Evolutionary conservation across 768 basidiomycete genomes (phyloP).

Genomic region (Gloeophyllum trabeum): DNA sequence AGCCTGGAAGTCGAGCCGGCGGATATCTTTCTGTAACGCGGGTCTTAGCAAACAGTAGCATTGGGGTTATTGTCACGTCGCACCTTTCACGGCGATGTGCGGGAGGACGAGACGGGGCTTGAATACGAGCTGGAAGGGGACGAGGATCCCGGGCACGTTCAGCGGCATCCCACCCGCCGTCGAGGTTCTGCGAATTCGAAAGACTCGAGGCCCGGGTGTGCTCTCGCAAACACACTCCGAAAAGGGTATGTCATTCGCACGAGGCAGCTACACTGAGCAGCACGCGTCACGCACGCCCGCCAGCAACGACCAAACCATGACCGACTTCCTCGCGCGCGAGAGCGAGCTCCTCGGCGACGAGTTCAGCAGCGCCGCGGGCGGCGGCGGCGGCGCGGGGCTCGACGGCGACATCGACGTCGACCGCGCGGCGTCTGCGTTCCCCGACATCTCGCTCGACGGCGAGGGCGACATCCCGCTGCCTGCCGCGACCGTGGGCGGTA

Average conservation of each 20-base stretch:
- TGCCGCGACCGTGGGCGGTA: constrained; percentile 13
- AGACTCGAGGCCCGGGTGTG: no score
- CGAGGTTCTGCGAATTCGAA: no score
- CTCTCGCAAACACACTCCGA: no score
- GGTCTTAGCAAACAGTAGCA: constrained; percentile 1
- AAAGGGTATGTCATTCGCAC: neutral
- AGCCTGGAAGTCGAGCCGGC: constrained; percentile 67
- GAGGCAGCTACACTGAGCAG: neutral
- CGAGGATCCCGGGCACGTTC: constrained; percentile 62
- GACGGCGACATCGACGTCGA: constrained; percentile 71
- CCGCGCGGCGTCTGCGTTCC: constrained; percentile 72
- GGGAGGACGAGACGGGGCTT: constrained; percentile 62
- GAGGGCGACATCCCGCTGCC: constrained; percentile 40
- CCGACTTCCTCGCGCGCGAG: constrained; percentile 25
- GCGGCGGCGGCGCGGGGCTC: constrained; percentile 17
- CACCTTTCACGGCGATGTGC: constrained; percentile 57
- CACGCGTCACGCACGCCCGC: neutral
- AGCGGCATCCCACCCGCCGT: no score
- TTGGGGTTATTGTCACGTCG: constrained; percentile 3
- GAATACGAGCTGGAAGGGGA: constrained; percentile 57
- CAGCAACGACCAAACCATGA: constrained; percentile 10
- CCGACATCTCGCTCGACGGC: constrained; percentile 73
- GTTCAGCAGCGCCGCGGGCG: constrained; percentile 17
- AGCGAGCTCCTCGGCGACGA: constrained; percentile 20
- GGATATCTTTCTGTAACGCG: constrained; percentile 63